Base-by-base conservation (phyloP, 2,329 filamentous ascomycete species). In the Diaporthe longicolla region DNA sequence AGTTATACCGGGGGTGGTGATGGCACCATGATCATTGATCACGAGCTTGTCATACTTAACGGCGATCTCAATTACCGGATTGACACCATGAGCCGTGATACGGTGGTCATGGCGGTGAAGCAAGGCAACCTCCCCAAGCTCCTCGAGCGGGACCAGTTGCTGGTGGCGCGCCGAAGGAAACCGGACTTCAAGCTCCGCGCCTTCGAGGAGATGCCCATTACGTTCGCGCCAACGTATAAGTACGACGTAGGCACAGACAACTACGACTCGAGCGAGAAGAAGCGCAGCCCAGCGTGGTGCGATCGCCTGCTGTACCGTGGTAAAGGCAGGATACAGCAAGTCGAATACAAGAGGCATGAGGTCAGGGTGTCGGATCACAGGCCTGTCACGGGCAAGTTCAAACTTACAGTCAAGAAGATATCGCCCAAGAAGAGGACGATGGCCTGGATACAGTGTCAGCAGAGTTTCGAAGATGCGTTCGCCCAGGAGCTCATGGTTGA, bases 51-150 rank as follows among this genome's bases (percentile, higher is more conserved):
- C 82, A 91, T 99, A 63, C 85, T 98, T 55, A 98, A 98, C 79
- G 97, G 97, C 37, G 97, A 99, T 82, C 88, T 99, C 66, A 99
- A 99, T 84, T 99, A 99, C 83, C 95, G 97, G 76, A 98, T 99
- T 79, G 97, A 99, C 82, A 95, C 95, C 32, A 98, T 98, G 91
- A 95, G 95, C 24, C 94, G 97, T 66, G 95, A 98, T 79, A 95
- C 94, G 0, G 96, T 99, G 4, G 93, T 98, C 71, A 93, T 92
- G 74, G 95, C 95, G 1, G 91, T 98, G 68, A 93, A 94, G 76
- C 89, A 93, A 55, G 92, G 93, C 76, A 97, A 98, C 77, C 87
- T 98, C 3, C 80, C 87, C 37, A 97, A 98, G 81, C 89, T 99
- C 1, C 91, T 99, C 0, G 96, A 98, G 73, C 92, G 97, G 65